A percentile compares a stretch with the other conserved stretches of the same genome.
phyloP scores from a whole-genome alignment of 2,329 filamentous ascomycete species.

The Penicillium sp. region DNA sequence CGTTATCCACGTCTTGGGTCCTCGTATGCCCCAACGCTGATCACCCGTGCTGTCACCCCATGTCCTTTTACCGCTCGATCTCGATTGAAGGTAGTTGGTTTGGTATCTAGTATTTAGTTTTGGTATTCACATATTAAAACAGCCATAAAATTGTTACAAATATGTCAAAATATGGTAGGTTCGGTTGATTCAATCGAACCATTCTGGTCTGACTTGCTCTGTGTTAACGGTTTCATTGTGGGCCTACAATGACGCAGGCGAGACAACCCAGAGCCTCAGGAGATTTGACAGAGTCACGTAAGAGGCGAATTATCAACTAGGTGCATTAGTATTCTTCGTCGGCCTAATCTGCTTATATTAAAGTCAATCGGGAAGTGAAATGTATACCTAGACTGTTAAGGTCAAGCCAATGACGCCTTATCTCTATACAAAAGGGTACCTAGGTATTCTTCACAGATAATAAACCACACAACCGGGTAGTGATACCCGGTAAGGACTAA shows the following conservation, averaged over 20 bases:
- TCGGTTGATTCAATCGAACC: background rate
- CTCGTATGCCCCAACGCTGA: background rate
- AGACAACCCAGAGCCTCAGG: background rate
- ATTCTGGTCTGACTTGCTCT: background rate
- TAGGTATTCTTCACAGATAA: slow-evolving; percentile 1
- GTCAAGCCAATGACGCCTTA: background rate
- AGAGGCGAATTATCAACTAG: background rate
- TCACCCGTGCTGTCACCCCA: slow-evolving; percentile 1
- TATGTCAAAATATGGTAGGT: background rate
- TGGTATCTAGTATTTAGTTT: background rate
- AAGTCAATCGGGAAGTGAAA: background rate
- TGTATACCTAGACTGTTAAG: background rate
- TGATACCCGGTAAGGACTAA: background rate
- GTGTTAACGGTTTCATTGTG: background rate
- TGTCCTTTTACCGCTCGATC: background rate
- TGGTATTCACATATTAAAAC: background rate
- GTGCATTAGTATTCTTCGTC: background rate
- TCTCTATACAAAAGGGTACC: background rate
- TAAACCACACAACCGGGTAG: background rate
- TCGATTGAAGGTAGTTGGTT: background rate
- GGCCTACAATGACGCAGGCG: slow-evolving; percentile 1
- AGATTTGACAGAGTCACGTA: background rate
- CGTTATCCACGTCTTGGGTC: background rate
- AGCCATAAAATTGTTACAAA: background rate
- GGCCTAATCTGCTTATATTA: background rate